Conservation (phyloP, 805 yeast genomes). For the Candida khao-thaluensis region DNA sequence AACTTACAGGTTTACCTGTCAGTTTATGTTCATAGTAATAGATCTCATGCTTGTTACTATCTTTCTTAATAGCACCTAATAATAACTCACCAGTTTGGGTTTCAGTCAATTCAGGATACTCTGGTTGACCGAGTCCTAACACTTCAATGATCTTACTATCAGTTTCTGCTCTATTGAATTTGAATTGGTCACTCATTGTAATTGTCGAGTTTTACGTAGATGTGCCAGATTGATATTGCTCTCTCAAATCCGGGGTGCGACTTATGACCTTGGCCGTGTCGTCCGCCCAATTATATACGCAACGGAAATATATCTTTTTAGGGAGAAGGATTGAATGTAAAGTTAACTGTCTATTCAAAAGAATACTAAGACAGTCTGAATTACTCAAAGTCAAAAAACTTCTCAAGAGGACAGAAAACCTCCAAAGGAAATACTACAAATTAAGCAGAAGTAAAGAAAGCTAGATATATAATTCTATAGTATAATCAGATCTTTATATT, state of each 20-base stretch:
- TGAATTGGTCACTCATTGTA: slow-evolving; percentile 18
- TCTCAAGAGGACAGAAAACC: no score
- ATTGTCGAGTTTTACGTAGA: no score
- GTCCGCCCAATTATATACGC: no score
- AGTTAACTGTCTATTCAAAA: no score
- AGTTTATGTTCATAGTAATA: slow-evolving; percentile 26
- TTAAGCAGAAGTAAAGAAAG: no score
- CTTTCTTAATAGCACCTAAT: slow-evolving; percentile 11
- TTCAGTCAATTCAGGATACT: slow-evolving; percentile 7
- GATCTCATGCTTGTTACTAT: slow-evolving; percentile 22
- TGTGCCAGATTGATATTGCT: not conserved
- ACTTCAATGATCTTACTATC: slow-evolving; percentile 14
- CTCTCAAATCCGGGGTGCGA: slow-evolving; percentile 1
- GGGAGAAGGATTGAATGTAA: no score
- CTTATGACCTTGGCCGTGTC: not conserved
- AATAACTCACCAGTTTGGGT: slow-evolving; percentile 21
- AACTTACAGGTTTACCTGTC: slow-evolving; percentile 23
- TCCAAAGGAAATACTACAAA: no score
- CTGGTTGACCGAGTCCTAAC: slow-evolving; percentile 3
- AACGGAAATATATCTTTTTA: no score
- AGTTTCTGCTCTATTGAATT: slow-evolving; percentile 15
- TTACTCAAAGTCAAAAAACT: no score
- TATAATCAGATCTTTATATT: no score
- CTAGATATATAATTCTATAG: no score
- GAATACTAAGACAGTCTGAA: no score